A percentile compares a stretch with the other conserved stretches of the same genome.
Conservation (phyloP, 805 yeast genomes). For the Kurtzmaniella fragi region DNA sequence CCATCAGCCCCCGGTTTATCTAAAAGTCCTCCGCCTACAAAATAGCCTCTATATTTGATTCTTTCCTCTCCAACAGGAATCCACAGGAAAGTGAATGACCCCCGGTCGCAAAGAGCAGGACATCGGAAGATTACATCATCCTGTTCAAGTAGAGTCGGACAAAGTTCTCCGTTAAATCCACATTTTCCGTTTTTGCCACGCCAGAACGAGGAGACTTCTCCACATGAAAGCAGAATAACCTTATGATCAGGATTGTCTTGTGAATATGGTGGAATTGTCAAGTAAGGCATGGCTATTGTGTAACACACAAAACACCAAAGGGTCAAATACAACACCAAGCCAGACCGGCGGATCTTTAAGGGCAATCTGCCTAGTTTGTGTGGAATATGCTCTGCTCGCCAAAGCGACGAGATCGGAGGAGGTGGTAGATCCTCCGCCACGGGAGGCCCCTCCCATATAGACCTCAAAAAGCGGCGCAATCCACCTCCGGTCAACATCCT, state of each 20-base stretch:
- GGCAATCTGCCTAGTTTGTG: conserved; percentile 26
- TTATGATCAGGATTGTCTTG: conserved; percentile 14
- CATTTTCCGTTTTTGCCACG: conserved; percentile 69
- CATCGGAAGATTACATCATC: conserved; percentile 59
- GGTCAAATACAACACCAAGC: conserved; percentile 34
- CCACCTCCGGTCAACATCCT: neutral
- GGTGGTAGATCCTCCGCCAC: conserved; percentile 47
- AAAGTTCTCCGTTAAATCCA: conserved; percentile 64
- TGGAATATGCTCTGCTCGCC: conserved; percentile 39
- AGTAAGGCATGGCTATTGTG: conserved; percentile 40
- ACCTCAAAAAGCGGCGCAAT: conserved; percentile 17
- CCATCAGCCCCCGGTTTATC: conserved; percentile 6
- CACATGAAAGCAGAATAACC: conserved; percentile 46
- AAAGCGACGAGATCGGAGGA: conserved; percentile 15
- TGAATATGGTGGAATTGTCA: conserved; percentile 35
- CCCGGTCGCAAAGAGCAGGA: conserved; percentile 82
- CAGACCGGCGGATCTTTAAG: conserved; percentile 16
- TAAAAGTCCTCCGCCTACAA: conserved; percentile 68
- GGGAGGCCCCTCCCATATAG: conserved; percentile 55
- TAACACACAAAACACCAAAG: conserved; percentile 43
- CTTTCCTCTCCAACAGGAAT: conserved; percentile 67
- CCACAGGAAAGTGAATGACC: conserved; percentile 70
- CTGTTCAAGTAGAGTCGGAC: conserved; percentile 40
- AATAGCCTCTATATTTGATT: conserved; percentile 65
- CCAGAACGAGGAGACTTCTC: conserved; percentile 52